phyloP scores from a whole-genome alignment of 176 grass and related monocot species.

The Areca catechu region DNA sequence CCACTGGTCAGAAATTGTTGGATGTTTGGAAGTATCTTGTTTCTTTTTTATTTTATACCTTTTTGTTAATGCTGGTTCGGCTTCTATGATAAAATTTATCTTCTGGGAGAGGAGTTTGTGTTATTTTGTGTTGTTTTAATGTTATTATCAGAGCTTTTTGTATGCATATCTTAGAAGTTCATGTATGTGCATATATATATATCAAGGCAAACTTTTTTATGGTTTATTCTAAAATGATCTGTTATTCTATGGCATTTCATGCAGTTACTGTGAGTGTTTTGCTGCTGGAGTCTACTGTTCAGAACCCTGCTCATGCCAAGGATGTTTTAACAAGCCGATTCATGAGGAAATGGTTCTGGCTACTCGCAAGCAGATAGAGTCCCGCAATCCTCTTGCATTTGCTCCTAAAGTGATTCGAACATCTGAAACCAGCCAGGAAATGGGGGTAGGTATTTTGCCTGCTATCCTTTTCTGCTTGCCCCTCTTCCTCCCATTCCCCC shows the following conservation, averaged over 20 bases:
- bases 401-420: conserved; percentile 87
- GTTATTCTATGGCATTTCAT: conserved; percentile 3
- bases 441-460: conserved; percentile 34
- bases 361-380: conserved; percentile 94
- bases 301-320: conserved; percentile 89
- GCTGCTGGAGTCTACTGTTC: conserved; percentile 99
- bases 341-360: conserved; percentile 96
- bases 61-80: no score
- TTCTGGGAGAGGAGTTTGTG: no score
- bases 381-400: conserved; percentile 93
- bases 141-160: no score
- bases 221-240: no score
- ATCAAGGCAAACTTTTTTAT: neutral
- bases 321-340: conserved; percentile 91
- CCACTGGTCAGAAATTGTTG: no score
- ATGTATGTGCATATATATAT: neutral
- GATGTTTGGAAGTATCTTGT: no score
- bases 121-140: no score
- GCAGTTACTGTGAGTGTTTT: conserved; percentile 98
- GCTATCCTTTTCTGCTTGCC: neutral
- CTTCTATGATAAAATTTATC: no score
- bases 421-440: conserved; percentile 56
- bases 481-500: no score
- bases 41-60: no score
- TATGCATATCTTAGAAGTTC: no score